Evolutionary conservation across 495 filamentous ascomycete species (phyloP).

Genomic region (Cenococcum geophilum): DNA sequence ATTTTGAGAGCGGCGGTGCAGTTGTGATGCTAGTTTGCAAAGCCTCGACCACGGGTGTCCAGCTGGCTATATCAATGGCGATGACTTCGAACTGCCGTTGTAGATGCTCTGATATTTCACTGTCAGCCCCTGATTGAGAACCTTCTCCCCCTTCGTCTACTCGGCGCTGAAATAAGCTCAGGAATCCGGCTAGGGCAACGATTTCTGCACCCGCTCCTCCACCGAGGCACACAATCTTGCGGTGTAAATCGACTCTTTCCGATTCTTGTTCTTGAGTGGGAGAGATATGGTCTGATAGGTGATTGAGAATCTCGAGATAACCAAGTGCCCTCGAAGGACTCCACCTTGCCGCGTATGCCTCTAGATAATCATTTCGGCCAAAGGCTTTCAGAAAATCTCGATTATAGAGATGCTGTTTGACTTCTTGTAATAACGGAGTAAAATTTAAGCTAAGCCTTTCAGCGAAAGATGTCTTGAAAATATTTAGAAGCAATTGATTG

Average conservation of each 20-base stretch:
- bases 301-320: conserved; percentile 62
- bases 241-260: not conserved
- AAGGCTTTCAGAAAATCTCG: conserved; percentile 81
- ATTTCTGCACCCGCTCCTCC: conserved; percentile 84
- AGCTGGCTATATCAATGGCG: conserved; percentile 74
- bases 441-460: conserved; percentile 44
- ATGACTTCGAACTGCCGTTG: conserved; percentile 45
- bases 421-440: conserved; percentile 58
- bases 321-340: conserved; percentile 74
- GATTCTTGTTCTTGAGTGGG: conserved; percentile 5
- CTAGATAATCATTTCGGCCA: conserved; percentile 56
- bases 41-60: conserved; percentile 54
- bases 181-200: conserved; percentile 62
- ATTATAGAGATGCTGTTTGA: conserved; percentile 78
- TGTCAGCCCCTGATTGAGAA: not conserved
- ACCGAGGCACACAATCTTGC: conserved; percentile 49
- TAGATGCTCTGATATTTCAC: not conserved
- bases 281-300: conserved; percentile 40
- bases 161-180: conserved; percentile 41
- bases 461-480: conserved; percentile 62
- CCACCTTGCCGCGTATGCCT: conserved; percentile 82
- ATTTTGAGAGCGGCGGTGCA: conserved; percentile 46
- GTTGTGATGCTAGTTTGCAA: conserved; percentile 47
- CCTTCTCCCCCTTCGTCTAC: no score
- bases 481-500: conserved; percentile 69